Base-by-base conservation (phyloP, 1,284 basidiomycete genomes). In the Marasmius sp. region DNA sequence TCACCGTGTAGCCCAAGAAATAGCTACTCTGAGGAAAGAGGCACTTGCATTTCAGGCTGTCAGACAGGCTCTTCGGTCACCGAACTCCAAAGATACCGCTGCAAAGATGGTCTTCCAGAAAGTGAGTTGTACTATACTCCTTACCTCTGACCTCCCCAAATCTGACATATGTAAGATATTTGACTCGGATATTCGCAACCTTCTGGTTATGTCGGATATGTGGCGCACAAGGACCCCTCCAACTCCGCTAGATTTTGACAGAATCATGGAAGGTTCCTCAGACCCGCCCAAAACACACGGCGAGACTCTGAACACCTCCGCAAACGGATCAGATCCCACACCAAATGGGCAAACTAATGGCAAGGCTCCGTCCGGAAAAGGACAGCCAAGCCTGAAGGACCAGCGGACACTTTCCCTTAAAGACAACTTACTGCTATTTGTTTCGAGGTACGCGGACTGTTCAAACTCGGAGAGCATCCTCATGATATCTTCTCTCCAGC, bases 201-300 rank as follows among this genome's bases (percentile, higher is more conserved):
- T 99, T 1, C 80, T 99, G 12, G 85, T 85, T 12, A 99, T 99
- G 97, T 81, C 89, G n/a, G 97, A 98, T 70, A 98, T 99, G 95
- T 99, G 97, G 97, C 89, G 88, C 52, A 85, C 90, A 9, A 87
- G 97, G 34, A 85, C 88, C 27, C 91, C 90, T 65, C 97, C 97
- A 0, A 86, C 84, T 0, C 89, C 96, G 1, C 84, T 99, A 38
- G 88, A 93, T 61, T 95, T 90, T 68, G 87, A 92, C 16, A 75
- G 76, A 1, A 91, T 97, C 69, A 73, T 84, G 72, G 77, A 84
- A 47, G 88, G 81, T 18, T 79, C 80, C 1, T 93, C 93, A 71
- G 72, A 20, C 75, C 77, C 37, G 66, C 73, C 49, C 54, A 59
- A 12, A 62, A 71, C 41, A 63, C 72, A 7, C 70, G 77, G 51